phyloP scores from a whole-genome alignment of 1,284 basidiomycete genomes.

The Trichosporon sp. region DNA sequence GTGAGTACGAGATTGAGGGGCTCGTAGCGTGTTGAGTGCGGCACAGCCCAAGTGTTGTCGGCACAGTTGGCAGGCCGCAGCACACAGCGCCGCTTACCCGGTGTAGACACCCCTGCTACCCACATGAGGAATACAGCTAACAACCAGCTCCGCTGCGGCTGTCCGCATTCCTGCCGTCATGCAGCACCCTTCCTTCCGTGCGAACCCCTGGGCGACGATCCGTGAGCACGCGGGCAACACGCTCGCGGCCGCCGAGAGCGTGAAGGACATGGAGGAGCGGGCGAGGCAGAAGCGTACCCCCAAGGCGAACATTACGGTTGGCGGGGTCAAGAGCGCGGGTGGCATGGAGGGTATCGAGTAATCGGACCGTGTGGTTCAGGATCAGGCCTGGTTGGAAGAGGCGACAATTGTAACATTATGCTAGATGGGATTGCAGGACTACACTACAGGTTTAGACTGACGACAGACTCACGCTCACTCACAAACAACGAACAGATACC shows the following conservation, averaged over 20 bases:
- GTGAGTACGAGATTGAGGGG: constrained; percentile 39
- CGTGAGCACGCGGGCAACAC: constrained; percentile 53
- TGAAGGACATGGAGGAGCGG: constrained; percentile 25
- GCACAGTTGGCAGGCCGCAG: too few species aligned
- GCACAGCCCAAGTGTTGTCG: too few species aligned
- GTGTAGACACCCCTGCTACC: too few species aligned
- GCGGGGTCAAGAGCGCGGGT: constrained; percentile 11
- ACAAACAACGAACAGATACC: neutral
- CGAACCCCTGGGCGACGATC: constrained; percentile 55
- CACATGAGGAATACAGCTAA: neutral
- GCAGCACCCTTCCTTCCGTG: constrained; percentile 52
- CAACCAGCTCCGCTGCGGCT: constrained; percentile 40
- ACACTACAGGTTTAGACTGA: neutral
- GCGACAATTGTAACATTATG: constrained; percentile 3
- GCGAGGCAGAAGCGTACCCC: constrained; percentile 15
- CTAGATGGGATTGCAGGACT: constrained; percentile 3
- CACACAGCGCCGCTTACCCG: too few species aligned
- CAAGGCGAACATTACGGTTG: constrained; percentile 21
- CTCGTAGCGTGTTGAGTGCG: too few species aligned
- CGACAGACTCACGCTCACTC: neutral
- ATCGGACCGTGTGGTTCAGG: neutral
- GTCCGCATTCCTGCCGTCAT: constrained; percentile 52
- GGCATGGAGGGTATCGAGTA: constrained; percentile 32
- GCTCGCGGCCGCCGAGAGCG: constrained; percentile 37
- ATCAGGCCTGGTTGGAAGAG: too few species aligned